phyloP scores from a whole-genome alignment of 2,329 filamentous ascomycete genomes.

The Podosphaera xanthii region DNA sequence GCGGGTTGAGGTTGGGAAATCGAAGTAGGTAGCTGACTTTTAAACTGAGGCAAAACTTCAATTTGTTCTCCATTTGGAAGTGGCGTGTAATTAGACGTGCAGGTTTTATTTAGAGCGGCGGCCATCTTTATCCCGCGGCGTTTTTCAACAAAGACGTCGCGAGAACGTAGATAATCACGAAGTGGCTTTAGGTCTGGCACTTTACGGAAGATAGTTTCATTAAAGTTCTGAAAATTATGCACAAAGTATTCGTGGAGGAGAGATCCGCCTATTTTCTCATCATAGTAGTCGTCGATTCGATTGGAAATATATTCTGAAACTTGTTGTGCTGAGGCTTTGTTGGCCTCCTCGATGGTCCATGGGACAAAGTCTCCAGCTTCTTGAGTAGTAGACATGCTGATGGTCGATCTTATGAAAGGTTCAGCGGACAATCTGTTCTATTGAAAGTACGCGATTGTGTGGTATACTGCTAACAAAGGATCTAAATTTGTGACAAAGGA shows the following conservation, averaged over 20 bases:
- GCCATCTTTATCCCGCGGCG: neutral
- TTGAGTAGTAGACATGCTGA: neutral
- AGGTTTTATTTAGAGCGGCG: neutral
- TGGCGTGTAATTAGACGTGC: neutral
- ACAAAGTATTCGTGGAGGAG: neutral
- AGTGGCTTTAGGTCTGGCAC: neutral
- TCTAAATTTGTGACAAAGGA: too few species aligned
- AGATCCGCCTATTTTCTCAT: neutral
- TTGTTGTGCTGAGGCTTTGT: neutral
- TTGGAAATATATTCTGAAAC: neutral
- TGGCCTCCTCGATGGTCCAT: conserved; percentile 12
- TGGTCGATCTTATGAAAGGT: neutral
- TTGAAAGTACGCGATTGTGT: too few species aligned
- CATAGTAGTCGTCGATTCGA: neutral
- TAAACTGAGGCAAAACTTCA: neutral
- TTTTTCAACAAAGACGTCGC: neutral
- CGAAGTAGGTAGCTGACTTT: conserved; percentile 5
- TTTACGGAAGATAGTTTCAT: neutral
- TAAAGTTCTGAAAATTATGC: neutral
- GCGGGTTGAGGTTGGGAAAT: conserved; percentile 7
- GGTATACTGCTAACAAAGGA: too few species aligned
- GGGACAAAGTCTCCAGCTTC: neutral
- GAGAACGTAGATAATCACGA: neutral
- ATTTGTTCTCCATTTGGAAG: neutral
- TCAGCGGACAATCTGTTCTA: neutral